Evolutionary conservation across 2,329 filamentous ascomycete species (phyloP), one percentile per base, ranked within the genome.

Genomic region (Leptographium wingfieldii): DNA sequence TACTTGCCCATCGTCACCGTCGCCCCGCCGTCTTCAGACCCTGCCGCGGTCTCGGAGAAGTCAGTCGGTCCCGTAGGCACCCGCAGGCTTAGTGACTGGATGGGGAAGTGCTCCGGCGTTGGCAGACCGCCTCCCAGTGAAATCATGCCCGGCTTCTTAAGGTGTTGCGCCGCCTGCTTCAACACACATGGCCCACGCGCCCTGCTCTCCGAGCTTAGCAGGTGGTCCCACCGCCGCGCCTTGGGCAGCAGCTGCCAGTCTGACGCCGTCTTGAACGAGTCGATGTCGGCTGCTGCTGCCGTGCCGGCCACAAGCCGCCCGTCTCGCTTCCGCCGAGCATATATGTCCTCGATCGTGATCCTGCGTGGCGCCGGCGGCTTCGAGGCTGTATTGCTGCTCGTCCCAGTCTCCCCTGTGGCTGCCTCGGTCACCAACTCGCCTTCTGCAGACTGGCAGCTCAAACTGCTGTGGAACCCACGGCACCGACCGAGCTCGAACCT

Each of bases 91-190:
- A 97, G 73, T 64, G 87, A 80, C 65, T 92, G 85, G 67, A 97
- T 85, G n/a, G 94, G 94, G 69, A 99, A 99, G 73, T 95, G 90
- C 70, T 92, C 86, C 62, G 88, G 83, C 16, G 90, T 92, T 4
- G 94, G 94, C 25, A 99, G 77, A 3, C 94, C 94, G 57, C 94
- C 94, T 59, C 94, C 94, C 1, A 99, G 84, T 1, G 91, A 96
- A 69, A 99, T 94, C 61, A 96, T 74, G 19, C 88, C 91, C 0
- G 91, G 90, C 48, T 80, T 89, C 69, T 87, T 87, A 58, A 97
- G 81, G 70, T 85, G 87, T 60, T 81, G 82, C 53, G 92, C 92
- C 5, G 92, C 91, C 62, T 81, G 79, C 73, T 97, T 97, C 62
- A 97, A 77, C n/a, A 85, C 86, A 64, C 82, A 89, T 40, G 80